Percentiles rank a stretch among this genome's conserved stretches.
Conservation (phyloP, 1,139 yeast genomes). For the Martiniozyma asiatica region DNA sequence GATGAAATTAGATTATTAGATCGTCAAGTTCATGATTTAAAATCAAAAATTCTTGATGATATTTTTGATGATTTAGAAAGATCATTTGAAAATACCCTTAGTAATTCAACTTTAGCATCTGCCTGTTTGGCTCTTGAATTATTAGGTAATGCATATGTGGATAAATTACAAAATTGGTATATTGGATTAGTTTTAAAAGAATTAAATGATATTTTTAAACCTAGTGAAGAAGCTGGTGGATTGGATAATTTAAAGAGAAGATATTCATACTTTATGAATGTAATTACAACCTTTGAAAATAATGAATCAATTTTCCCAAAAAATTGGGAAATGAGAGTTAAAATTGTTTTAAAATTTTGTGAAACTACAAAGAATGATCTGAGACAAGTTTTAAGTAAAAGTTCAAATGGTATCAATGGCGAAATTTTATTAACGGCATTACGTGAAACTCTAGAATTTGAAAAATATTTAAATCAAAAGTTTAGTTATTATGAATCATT, state of each 20-base stretch:
- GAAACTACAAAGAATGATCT: constrained; percentile 60
- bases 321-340: constrained; percentile 59
- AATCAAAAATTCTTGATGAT: constrained; percentile 55
- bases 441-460: constrained; percentile 67
- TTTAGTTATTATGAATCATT: constrained; percentile 26
- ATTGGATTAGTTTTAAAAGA: constrained; percentile 61
- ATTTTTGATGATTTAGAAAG: constrained; percentile 63
- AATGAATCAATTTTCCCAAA: constrained; percentile 48
- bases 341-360: constrained; percentile 53
- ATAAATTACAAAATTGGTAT: constrained; percentile 63
- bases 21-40: constrained; percentile 50
- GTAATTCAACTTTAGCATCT: constrained; percentile 30
- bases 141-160: constrained; percentile 48
- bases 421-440: constrained; percentile 44
- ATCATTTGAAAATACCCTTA: constrained; percentile 22
- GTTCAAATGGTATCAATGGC: constrained; percentile 21
- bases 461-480: constrained; percentile 50
- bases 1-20: constrained; percentile 68
- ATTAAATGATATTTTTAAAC: constrained; percentile 59
- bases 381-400: constrained; percentile 28
- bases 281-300: constrained; percentile 43
- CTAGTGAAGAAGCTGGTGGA: constrained; percentile 86
- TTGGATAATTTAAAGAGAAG: constrained; percentile 76
- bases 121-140: constrained; percentile 69
- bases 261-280: constrained; percentile 67